phyloP scores from a whole-genome alignment of 2,329 filamentous ascomycete species.

The Nannizziopsis barbatae region DNA sequence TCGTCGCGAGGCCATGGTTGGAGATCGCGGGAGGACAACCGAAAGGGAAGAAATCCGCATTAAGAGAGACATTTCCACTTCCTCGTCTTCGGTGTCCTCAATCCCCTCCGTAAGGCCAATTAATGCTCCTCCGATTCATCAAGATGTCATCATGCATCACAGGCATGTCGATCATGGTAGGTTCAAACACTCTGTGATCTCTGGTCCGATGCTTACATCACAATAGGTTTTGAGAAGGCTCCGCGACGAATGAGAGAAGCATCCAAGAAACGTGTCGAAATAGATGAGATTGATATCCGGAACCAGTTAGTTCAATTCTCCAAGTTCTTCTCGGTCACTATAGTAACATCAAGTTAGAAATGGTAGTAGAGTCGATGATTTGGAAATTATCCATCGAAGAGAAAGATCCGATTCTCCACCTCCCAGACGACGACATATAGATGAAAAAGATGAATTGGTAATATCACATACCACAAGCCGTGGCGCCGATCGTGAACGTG shows the following conservation, averaged over 20 bases:
- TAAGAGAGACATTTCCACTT: constrained; percentile 22
- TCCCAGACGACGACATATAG: constrained; percentile 23
- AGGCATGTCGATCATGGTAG: constrained; percentile 74
- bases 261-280: constrained; percentile 26
- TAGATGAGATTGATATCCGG: constrained; percentile 47
- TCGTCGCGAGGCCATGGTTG: constrained; percentile 15
- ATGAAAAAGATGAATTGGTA: constrained; percentile 18
- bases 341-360: constrained; percentile 1
- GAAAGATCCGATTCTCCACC: constrained; percentile 37
- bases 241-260: constrained; percentile 23
- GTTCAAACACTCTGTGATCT: constrained; percentile 18
- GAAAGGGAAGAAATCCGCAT: constrained; percentile 30
- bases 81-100: constrained; percentile 38
- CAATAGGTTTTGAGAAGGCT: constrained; percentile 20
- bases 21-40: constrained; percentile 15
- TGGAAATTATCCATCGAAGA: constrained; percentile 23
- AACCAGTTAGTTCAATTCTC: constrained; percentile 35
- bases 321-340: background rate
- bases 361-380: background rate
- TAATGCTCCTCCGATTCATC: constrained; percentile 66
- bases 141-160: constrained; percentile 83
- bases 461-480: constrained; percentile 19
- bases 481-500: constrained; percentile 20
- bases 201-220: background rate
- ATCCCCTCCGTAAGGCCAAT: constrained; percentile 52